Conservation (phyloP, 148 eudicot genomes). For the Agrostemma githago region DNA sequence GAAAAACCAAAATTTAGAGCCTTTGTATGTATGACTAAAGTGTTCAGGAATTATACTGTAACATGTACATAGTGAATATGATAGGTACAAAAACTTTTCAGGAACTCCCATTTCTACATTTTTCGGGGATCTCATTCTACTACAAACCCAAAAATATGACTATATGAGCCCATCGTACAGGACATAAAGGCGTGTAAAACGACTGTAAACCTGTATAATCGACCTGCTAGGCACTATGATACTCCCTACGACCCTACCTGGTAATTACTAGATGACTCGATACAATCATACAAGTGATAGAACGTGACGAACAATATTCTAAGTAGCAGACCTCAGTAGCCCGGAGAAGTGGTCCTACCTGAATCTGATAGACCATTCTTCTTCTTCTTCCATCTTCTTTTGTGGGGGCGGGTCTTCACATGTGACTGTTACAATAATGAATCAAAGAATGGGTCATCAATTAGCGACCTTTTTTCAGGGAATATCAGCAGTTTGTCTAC, state of each 20-base stretch:
- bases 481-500: slow-evolving; percentile 42
- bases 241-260: background rate
- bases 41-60: background rate
- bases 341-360: background rate
- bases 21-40: background rate
- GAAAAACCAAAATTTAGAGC: background rate
- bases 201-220: background rate
- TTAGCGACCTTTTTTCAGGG: slow-evolving; percentile 17
- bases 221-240: background rate
- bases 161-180: background rate
- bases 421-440: background rate
- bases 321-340: background rate
- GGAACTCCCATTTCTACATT: background rate
- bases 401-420: background rate
- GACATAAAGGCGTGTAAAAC: background rate
- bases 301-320: too few species aligned
- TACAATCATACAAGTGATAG: background rate
- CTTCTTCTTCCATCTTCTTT: background rate
- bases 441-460: slow-evolving; percentile 3
- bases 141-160: background rate
- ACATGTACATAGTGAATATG: background rate
- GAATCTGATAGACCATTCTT: background rate
- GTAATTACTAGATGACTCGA: background rate
- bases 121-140: background rate
- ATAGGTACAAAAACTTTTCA: slow-evolving; percentile 1